phyloP scores from a whole-genome alignment of 768 basidiomycete genomes.

The Calocera cornea region DNA sequence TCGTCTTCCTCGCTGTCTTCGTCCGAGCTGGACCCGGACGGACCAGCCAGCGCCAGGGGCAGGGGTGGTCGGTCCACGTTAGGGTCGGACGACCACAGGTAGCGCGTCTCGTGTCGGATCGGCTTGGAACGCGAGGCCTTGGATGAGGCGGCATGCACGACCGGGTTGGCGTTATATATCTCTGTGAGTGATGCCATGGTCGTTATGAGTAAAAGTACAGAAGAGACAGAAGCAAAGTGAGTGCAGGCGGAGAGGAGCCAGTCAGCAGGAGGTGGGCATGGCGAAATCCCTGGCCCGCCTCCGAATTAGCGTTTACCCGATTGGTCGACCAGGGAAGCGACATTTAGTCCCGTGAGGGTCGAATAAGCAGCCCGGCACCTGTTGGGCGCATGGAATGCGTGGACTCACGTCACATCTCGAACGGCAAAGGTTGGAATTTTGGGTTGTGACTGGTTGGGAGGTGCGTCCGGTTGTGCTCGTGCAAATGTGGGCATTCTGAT shows the following conservation, averaged over 20 bases:
- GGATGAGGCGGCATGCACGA: constrained; percentile 40
- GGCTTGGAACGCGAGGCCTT: constrained; percentile 5
- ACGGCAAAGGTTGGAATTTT: too few relatives aligned
- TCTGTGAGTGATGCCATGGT: constrained; percentile 18
- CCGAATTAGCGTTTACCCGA: neutral
- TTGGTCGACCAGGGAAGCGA: neutral
- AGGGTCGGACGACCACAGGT: constrained; percentile 26
- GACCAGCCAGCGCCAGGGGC: neutral
- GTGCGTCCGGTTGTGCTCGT: too few relatives aligned
- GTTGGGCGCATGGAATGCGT: too few relatives aligned
- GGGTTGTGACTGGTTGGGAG: too few relatives aligned
- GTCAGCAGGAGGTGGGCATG: neutral
- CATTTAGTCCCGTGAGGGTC: neutral
- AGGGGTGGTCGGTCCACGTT: constrained; percentile 14
- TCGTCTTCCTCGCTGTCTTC: constrained; percentile 28
- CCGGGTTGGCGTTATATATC: constrained; percentile 74
- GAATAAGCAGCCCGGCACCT: neutral
- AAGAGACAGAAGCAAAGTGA: too few relatives aligned
- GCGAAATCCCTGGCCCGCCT: neutral
- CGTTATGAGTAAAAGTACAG: too few relatives aligned
- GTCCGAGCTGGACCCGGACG: constrained; percentile 7
- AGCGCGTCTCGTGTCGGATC: constrained; percentile 6
- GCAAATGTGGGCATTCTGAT: too few relatives aligned
- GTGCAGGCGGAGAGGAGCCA: neutral
- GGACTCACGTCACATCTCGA: too few relatives aligned